Base-by-base conservation (phyloP, 805 yeast genomes). In the Pichia nakasei region DNA sequence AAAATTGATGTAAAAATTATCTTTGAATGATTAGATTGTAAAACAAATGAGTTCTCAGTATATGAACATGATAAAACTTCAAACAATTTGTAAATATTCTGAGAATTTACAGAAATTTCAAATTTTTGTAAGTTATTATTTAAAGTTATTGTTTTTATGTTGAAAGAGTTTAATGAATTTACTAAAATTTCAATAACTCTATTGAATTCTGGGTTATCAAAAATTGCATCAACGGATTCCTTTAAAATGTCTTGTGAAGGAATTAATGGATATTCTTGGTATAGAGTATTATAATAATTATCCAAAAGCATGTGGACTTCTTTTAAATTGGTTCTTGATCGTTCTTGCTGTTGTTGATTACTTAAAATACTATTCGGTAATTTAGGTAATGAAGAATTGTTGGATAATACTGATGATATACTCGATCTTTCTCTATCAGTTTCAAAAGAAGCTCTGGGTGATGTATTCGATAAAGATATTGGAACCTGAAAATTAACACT, bases 231-330 rank as follows among this genome's bases (percentile, higher is more conserved):
- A 13, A 66, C 41, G 32, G 57, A 47, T 6, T 54, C 46, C n/a
- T 54, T 27, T 6, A 69, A 47, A 17, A 52, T 51, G 17, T 53
- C 51, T 19, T 56, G 55, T 41, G 64, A 58, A 1, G 76, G 71
- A 22, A 76, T 57, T 3, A 75, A 56, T 8, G 80, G 78, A 48
- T 72, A 69, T 37, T 60, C 65, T 1, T 48, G 43, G 50, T 75
- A 79, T 51, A 70, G 64, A 36, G 61, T 66, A 8, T 60, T 36
- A 50, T 72, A 75, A 52, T 75, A 75, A 5, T 60, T 44, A 31
- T 63, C 65, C 22, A 49, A 32, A 22, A 43, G 22, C 9, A 12
- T 22, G 15, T 35, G 18, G 2, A 49, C 29, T 19, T 19, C 20
- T 12, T 34, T 37, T 35, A 36, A 36, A 12, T n/a, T 13, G 1